A percentile compares a stretch with the other conserved stretches of the same genome.
Evolutionary conservation across 441 rosid species (phyloP).

Genomic region (Syzygium malaccense): DNA sequence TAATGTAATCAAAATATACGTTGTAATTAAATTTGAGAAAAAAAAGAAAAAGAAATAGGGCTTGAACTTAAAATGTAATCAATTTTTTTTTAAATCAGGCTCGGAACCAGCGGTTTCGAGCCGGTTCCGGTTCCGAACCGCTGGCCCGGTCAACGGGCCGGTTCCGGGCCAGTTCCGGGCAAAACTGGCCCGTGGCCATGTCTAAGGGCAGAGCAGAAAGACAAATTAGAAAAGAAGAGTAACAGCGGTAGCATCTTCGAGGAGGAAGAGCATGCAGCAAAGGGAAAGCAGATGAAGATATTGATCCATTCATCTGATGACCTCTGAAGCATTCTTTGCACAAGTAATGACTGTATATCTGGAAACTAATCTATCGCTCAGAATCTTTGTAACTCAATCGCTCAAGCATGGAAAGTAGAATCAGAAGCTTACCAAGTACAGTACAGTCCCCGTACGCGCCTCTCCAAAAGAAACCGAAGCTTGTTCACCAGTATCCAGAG

Average conservation of each 20-base stretch:
- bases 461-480: neutral
- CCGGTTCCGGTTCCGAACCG: too few relatives aligned
- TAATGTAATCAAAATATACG: too few relatives aligned
- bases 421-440: neutral
- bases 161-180: too few relatives aligned
- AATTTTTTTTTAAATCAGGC: too few relatives aligned
- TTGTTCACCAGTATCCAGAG: neutral
- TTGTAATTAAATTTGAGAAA: too few relatives aligned
- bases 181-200: too few relatives aligned
- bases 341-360: neutral
- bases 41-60: too few relatives aligned
- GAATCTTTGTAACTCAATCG: neutral
- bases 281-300: neutral
- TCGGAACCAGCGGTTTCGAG: too few relatives aligned
- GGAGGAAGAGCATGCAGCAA: neutral
- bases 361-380: neutral
- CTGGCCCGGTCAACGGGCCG: too few relatives aligned
- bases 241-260: rapidly evolving
- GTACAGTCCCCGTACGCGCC: neutral
- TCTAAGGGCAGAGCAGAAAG: neutral
- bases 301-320: neutral
- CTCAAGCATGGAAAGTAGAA: neutral
- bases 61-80: too few relatives aligned
- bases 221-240: neutral
- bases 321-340: neutral